phyloP scores from a whole-genome alignment of 2,329 filamentous ascomycete genomes.

The Periconia digitata region DNA sequence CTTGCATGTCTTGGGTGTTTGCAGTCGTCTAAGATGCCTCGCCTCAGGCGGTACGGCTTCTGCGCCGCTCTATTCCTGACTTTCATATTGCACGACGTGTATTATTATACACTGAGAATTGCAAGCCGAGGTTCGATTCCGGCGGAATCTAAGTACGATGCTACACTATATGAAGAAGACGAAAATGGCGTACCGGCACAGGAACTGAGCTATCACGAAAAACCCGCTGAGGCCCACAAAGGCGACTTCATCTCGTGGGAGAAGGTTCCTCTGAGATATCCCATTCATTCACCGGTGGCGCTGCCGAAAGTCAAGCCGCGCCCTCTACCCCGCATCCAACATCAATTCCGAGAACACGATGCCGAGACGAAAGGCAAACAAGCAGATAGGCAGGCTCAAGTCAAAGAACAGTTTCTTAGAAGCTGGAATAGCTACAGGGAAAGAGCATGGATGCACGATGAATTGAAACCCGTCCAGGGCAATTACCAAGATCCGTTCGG shows the following conservation, averaged over 20 bases:
- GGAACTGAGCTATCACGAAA: neutral
- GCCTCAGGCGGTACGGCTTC: neutral
- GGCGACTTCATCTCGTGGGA: constrained; percentile 42
- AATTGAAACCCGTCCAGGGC: constrained; percentile 49
- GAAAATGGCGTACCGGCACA: neutral
- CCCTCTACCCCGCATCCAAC: constrained; percentile 47
- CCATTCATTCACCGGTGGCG: constrained; percentile 36
- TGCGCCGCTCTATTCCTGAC: neutral
- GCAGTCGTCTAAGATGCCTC: neutral
- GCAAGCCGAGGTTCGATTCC: neutral
- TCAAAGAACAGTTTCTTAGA: constrained; percentile 47
- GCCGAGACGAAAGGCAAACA: constrained; percentile 33
- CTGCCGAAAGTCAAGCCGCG: constrained; percentile 42
- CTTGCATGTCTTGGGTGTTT: neutral
- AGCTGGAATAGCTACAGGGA: constrained; percentile 49
- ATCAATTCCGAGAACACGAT: constrained; percentile 36
- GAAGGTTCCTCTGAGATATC: constrained; percentile 44
- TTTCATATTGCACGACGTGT: neutral
- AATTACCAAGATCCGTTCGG: constrained; percentile 46
- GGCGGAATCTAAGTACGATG: neutral
- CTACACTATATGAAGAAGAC: neutral
- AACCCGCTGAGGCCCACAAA: neutral
- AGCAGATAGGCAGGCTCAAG: constrained; percentile 37
- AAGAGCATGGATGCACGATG: constrained; percentile 53
- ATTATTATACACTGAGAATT: neutral